Percentiles rank a stretch among this genome's conserved stretches.
Evolutionary conservation across 2,329 filamentous ascomycete species (phyloP).

Genomic region (Coccinonectria pachysandricola): DNA sequence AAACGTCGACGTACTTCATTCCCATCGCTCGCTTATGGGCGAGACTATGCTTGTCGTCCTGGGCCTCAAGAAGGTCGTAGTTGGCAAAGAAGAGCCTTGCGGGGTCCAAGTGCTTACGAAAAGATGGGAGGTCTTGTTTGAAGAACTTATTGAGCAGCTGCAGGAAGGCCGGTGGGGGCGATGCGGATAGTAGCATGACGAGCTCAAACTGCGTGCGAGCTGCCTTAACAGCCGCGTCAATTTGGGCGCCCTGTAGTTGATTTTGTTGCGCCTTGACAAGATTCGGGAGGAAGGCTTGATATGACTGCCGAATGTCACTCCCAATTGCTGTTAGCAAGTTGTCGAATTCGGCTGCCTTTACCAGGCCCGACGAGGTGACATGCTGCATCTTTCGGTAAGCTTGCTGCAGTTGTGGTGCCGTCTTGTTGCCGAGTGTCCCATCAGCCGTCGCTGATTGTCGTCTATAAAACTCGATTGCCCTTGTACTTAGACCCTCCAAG

Average conservation of each 20-base stretch:
- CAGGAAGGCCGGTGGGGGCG: slow-evolving; percentile 37
- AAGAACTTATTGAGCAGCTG: slow-evolving; percentile 57
- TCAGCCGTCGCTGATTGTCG: slow-evolving; percentile 31
- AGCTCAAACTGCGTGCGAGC: slow-evolving; percentile 41
- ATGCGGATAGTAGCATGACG: slow-evolving; percentile 38
- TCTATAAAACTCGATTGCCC: slow-evolving; percentile 42
- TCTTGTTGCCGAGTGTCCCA: slow-evolving; percentile 26
- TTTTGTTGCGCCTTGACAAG: slow-evolving; percentile 37
- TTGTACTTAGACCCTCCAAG: slow-evolving; percentile 39
- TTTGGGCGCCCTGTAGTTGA: slow-evolving; percentile 31
- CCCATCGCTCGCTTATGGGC: slow-evolving; percentile 26
- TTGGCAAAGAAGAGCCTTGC: slow-evolving; percentile 64
- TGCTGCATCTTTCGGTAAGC: slow-evolving; percentile 45
- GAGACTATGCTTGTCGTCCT: slow-evolving; percentile 43
- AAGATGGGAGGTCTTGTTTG: slow-evolving; percentile 43
- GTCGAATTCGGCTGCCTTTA: slow-evolving; percentile 53
- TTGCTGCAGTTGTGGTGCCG: slow-evolving; percentile 42
- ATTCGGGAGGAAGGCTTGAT: slow-evolving; percentile 34
- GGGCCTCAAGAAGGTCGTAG: slow-evolving; percentile 57
- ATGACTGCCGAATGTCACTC: slow-evolving; percentile 39
- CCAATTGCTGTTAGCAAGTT: slow-evolving; percentile 43
- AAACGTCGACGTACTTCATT: slow-evolving; percentile 39
- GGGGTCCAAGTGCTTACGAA: slow-evolving; percentile 52
- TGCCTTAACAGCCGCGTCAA: slow-evolving; percentile 34
- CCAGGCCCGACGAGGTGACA: slow-evolving; percentile 38